Base-by-base conservation (phyloP, 2,329 filamentous ascomycete species). In the Escovopsis sp. region DNA sequence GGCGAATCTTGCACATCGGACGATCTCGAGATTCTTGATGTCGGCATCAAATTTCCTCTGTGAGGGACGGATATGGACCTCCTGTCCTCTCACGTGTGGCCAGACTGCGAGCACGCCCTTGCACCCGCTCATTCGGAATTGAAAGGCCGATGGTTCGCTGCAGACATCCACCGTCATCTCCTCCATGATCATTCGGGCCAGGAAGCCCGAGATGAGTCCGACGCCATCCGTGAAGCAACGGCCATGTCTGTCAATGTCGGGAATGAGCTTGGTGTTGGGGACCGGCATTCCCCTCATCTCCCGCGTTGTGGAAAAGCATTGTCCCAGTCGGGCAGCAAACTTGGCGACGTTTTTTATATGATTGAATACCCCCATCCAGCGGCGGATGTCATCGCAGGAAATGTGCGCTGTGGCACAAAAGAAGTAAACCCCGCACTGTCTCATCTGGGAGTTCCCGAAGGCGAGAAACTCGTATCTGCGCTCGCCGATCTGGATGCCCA, bases 251-350 rank as follows among this genome's bases (percentile, higher is more conserved):
- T 75, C 62, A 15, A 96, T 70, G 43, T 96, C 90, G 1, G 66
- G 55, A 23, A 88, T 82, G 4, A 62, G 72, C 5, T 63, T 62
- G 11, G 70, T 62, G 2, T 66, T 62, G 0, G 71, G 71, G 6
- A 79, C 70, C 0, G 66, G 68, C 16, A 76, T 72, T 13, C 74
- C 68, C 19, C 64, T 66, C 29, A 93, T 76, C 10, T 80, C 76
- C 40, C 82, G 65, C 1, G 90, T 98, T 0, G 88, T 94, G 0
- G 90, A 94, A 51, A 98, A 94, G 52, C 87, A 94, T 56, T 96
- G 90, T 0, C 90, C 90, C 14, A 96, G 63, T 19, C 90, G 73
- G 19, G 90, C 85, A 33, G 85, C 82, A 52, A 87, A 83, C 49
- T 93, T 94, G 21, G 88, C 87, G n/a, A 93, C 71, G 18, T 80